Evolutionary conservation across 2,329 filamentous ascomycete genomes (phyloP), one percentile per base, ranked within the genome.

Genomic region (Ophiostoma angusticollis): DNA sequence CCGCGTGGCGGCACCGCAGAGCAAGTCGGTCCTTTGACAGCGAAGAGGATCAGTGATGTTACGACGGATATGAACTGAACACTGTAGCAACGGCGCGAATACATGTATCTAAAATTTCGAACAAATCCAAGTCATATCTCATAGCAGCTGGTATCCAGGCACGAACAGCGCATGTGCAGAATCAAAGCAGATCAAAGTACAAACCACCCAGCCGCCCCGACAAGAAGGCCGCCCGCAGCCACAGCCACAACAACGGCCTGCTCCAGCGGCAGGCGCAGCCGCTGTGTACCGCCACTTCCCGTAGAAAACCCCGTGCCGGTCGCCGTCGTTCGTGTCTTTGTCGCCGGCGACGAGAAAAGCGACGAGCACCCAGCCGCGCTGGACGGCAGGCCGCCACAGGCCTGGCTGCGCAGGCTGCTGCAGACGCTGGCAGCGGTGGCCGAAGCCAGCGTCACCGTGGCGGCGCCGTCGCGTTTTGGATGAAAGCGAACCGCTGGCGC

Each of bases 391-490:
- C 41, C 44, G 24, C 43, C 45, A 33, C 47, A 49, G 13, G 43
- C 47, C n/a, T 31, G 28, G 29, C 38, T 44, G 35, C 40, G 38
- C 11, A 49, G 40, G 64, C 28, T 35, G 39, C 42, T 44, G 35
- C 44, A 46, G 29, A 46, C 24, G 31, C 43, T 40, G 21, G 40
- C 43, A 6, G 45, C 45, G 6, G 38, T 31, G 1, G 40, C 24
- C 2, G 38, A n/a, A 2, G 31, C 39, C 24, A 43, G 21, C 3
- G 40, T 42, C 14, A 33, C 37, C 11, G 36, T 36, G 45, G 16
- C 28, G 46, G 4, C 62, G 9, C 18, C 27, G 2, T 16, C 27
- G 5, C 12, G 13, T n/a, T 27, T 24, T 6, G 13, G n/a, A n/a
- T n/a, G n/a, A n/a, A n/a, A n/a, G n/a, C n/a, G n/a, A n/a, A n/a